Percentiles rank a stretch among this genome's conserved stretches.
Evolutionary conservation across 2,329 filamentous ascomycete species (phyloP).

Genomic region (Dactylellina sp.): DNA sequence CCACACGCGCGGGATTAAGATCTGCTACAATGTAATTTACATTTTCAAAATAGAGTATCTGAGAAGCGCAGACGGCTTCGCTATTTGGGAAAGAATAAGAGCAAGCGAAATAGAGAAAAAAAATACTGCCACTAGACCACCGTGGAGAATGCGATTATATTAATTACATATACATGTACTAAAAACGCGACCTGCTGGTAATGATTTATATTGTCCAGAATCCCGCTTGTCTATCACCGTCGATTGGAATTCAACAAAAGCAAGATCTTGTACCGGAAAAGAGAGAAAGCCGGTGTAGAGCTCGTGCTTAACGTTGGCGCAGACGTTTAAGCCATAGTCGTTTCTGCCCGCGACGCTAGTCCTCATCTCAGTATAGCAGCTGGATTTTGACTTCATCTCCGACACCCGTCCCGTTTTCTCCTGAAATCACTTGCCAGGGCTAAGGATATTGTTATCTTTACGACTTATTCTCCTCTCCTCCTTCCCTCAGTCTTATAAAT

Average conservation of each 20-base stretch:
- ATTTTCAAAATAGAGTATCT: constrained; percentile 3
- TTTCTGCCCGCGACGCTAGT: constrained; percentile 31
- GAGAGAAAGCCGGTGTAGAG: constrained; percentile 23
- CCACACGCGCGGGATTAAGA: too few relatives aligned
- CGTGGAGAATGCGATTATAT: not conserved
- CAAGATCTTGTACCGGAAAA: not conserved
- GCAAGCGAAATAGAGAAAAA: not conserved
- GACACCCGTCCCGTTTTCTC: constrained; percentile 32
- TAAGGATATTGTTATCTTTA: not conserved
- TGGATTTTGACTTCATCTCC: constrained; percentile 35
- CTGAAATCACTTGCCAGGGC: constrained; percentile 26
- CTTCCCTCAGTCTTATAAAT: constrained; percentile 32
- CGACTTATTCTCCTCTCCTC: constrained; percentile 10
- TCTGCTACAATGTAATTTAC: constrained; percentile 35
- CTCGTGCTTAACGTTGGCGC: constrained; percentile 17
- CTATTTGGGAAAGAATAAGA: constrained; percentile 11
- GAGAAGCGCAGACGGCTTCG: constrained; percentile 18
- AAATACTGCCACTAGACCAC: constrained; percentile 13
- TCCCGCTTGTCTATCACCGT: too few relatives aligned
- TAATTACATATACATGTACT: constrained; percentile 21
- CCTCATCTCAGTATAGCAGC: constrained; percentile 25
- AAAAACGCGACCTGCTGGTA: too few relatives aligned
- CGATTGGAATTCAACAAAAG: not conserved
- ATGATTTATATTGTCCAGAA: too few relatives aligned
- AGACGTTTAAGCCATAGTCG: constrained; percentile 24